Conservation (phyloP, 1,139 yeast species). For the Yamadazyma taylorii region DNA sequence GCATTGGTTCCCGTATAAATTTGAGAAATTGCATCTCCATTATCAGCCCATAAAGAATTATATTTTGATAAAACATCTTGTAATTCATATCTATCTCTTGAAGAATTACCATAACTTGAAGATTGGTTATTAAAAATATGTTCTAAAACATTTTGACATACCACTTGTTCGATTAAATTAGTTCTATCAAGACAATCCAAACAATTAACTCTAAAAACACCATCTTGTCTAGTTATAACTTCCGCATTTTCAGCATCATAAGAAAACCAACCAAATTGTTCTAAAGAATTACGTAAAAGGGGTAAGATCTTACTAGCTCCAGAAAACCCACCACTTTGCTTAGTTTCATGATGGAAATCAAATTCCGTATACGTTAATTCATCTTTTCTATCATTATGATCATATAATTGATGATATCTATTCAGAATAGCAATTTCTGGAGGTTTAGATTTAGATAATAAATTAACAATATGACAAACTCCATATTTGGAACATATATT, state of each 20-base stretch:
- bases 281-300: conserved; percentile 59
- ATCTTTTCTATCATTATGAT: conserved; percentile 39
- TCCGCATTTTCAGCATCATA: conserved; percentile 53
- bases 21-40: conserved; percentile 95
- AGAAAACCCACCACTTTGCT: conserved; percentile 77
- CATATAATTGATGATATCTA: conserved; percentile 62
- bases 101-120: conserved; percentile 16
- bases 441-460: conserved; percentile 71
- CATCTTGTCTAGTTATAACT: conserved; percentile 73
- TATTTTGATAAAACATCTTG: conserved; percentile 64
- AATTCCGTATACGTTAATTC: conserved; percentile 72
- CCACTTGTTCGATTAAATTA: conserved; percentile 85
- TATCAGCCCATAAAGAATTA: conserved; percentile 93
- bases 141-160: conserved; percentile 61
- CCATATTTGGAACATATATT: conserved; percentile 75
- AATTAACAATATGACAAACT: conserved; percentile 79
- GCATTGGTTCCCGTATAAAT: conserved; percentile 98
- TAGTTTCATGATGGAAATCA: conserved; percentile 92
- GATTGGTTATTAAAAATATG: conserved; percentile 58
- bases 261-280: conserved; percentile 78
- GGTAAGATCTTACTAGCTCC: conserved; percentile 77
- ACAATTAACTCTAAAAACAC: conserved; percentile 90
- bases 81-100: conserved; percentile 22
- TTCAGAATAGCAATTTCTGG: conserved; percentile 73
- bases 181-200: conserved; percentile 95